Evolutionary conservation across 2,329 filamentous ascomycete genomes (phyloP).

Genomic region (Ascochyta fabae): DNA sequence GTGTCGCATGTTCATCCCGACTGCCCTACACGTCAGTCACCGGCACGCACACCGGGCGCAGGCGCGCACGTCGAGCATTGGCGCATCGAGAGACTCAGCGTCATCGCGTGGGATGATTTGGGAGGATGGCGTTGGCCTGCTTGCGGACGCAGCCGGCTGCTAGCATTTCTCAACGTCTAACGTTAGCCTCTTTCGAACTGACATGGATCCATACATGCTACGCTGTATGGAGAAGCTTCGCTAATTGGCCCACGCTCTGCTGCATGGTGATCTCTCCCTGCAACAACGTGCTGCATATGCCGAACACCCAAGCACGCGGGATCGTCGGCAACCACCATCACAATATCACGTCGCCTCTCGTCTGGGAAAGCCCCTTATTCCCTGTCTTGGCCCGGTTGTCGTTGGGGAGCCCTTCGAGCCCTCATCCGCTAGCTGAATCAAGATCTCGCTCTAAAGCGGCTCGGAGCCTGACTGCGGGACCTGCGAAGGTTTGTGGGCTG

Average conservation of each 20-base stretch:
- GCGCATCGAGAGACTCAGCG: conserved; percentile 1
- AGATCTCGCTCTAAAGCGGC: conserved; percentile 28
- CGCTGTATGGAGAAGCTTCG: conserved; percentile 8
- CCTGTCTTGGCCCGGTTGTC: conserved; percentile 11
- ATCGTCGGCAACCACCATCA: conserved; percentile 16
- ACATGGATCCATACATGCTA: conserved; percentile 35
- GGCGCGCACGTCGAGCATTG: conserved; percentile 20
- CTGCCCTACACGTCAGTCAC: conserved; percentile 7
- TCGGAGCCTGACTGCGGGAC: conserved; percentile 32
- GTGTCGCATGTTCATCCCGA: conserved; percentile 18
- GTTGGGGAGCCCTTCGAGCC: conserved; percentile 16
- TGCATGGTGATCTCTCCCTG: conserved; percentile 6
- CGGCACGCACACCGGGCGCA: conserved; percentile 4
- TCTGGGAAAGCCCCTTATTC: conserved; percentile 3
- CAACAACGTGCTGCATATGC: conserved; percentile 19
- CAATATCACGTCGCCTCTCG: conserved; percentile 15
- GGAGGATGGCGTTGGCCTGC: conserved; percentile 16
- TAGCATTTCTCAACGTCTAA: conserved; percentile 40
- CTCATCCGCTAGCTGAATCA: conserved; percentile 21
- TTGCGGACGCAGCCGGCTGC: conserved; percentile 40
- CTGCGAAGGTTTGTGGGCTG: conserved; percentile 39
- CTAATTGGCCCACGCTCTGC: conserved; percentile 13
- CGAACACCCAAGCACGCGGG: conserved; percentile 9
- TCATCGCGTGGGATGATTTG: conserved; percentile 5
- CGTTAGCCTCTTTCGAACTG: conserved; percentile 47